Evolutionary conservation across 1,139 yeast species (phyloP), one percentile per base, ranked within the genome.

Genomic region (Scheffersomyces titani): DNA sequence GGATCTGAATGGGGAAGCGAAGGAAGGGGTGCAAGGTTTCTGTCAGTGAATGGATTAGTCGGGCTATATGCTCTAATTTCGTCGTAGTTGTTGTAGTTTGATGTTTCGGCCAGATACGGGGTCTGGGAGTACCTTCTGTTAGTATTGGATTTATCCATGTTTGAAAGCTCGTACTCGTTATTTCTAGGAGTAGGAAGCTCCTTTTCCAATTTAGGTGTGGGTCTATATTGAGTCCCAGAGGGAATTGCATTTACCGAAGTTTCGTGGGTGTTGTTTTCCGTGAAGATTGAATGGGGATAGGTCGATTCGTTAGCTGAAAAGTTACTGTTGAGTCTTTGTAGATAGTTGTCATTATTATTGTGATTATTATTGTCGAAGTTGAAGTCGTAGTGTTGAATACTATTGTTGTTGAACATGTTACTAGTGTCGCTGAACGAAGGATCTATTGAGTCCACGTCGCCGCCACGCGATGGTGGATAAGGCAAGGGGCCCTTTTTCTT

Each of bases 31-130:
- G 45, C 19, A 11, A 49, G 19, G 36, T 51, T 49, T 19, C 49
- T 19, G 36, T 51, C 53, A 4, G 50, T 50, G 36, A 51, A 51
- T n/a, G 53, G 53, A 18, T 49, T 49, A 13, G 16, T n/a, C 19
- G 51, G 44, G 36, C 19, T 20, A 21, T 46, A 46, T 9, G 49
- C 22, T 46, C 22, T 46, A 1, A 22, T 19, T 22, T 19, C 13
- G 20, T n/a, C 49, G 6, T 46, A 20, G 19, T 46, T 46, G 22
- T 46, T n/a, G 19, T 46, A 22, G 9, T 46, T 46, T 6, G 40
- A 30, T 7, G 40, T 30, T 30, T 30, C 40, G 13, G 40, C 40
- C 40, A 30, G 40, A 30, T 30, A 30, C 16, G 40, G 40, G 3
- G 40, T 30, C 3, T 30, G 11, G 9, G 40, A 30, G 40, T 30